Conservation (phyloP, 2,329 filamentous ascomycete species). For the Colletotrichum australisinense region DNA sequence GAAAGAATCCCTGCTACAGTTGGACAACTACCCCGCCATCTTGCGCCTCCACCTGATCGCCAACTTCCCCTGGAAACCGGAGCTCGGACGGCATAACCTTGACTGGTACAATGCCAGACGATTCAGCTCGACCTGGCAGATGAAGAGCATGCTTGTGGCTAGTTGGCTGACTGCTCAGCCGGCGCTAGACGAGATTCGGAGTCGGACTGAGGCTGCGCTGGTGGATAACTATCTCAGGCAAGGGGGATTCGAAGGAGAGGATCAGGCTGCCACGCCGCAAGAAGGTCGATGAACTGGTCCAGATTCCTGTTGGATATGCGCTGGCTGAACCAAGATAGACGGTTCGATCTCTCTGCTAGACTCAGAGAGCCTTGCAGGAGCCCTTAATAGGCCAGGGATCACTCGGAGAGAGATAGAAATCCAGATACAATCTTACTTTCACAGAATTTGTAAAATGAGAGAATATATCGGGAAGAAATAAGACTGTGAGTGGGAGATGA, state of each 20-base stretch:
- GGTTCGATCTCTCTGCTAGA: too few relatives aligned
- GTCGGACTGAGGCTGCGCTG: constrained; percentile 32
- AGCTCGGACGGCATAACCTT: constrained; percentile 19
- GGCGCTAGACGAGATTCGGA: constrained; percentile 38
- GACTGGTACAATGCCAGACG: constrained; percentile 32
- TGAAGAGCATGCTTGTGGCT: constrained; percentile 38
- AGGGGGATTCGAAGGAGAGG: background rate
- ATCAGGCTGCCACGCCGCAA: background rate
- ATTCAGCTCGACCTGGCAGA: constrained; percentile 35
- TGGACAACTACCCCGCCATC: constrained; percentile 38
- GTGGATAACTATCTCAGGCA: constrained; percentile 15
- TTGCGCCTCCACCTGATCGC: constrained; percentile 38
- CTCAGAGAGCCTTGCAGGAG: too few relatives aligned
- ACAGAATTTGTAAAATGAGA: too few relatives aligned
- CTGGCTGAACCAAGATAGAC: background rate
- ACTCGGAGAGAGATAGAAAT: too few relatives aligned
- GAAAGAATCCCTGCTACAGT: constrained; percentile 37
- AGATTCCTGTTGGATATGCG: background rate
- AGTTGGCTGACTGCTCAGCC: constrained; percentile 40
- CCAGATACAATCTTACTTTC: too few relatives aligned
- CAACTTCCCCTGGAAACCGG: constrained; percentile 39
- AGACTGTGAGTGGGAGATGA: too few relatives aligned
- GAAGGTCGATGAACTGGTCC: background rate
- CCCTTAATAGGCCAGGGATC: too few relatives aligned
- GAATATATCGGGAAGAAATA: too few relatives aligned